phyloP scores from a whole-genome alignment of 2,329 filamentous ascomycete species.

The Cercospora canescens region DNA sequence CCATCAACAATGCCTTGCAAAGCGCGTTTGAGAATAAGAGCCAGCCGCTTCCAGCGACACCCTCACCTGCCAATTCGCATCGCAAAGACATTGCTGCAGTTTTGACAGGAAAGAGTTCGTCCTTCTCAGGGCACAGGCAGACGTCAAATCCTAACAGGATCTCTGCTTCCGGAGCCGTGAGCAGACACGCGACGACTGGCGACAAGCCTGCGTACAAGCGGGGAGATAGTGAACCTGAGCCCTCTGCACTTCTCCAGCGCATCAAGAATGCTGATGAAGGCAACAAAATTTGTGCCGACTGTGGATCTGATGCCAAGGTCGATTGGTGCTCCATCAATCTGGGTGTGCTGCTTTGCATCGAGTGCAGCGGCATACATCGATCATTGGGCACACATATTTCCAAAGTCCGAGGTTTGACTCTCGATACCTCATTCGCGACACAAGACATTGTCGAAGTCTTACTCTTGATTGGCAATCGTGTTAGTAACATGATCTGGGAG shows the following conservation, averaged over 20 bases:
- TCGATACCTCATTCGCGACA: conserved; percentile 95
- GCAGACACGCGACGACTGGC: conserved; percentile 86
- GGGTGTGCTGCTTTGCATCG: conserved; percentile 93
- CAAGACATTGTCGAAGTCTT: conserved; percentile 95
- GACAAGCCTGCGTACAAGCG: conserved; percentile 74
- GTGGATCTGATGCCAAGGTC: conserved; percentile 85
- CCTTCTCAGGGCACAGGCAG: conserved; percentile 59
- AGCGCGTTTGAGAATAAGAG: conserved; percentile 81
- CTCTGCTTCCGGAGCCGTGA: conserved; percentile 58
- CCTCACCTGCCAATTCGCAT: conserved; percentile 54
- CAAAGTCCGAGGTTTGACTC: conserved; percentile 90
- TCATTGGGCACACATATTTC: conserved; percentile 97
- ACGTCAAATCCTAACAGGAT: conserved; percentile 45
- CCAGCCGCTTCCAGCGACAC: conserved; percentile 49
- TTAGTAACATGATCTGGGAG: conserved; percentile 98
- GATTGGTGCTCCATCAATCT: conserved; percentile 99
- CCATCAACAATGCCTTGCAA: conserved; percentile 96
- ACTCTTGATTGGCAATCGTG: conserved; percentile 85
- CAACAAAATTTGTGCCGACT: conserved; percentile 93
- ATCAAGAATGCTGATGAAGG: conserved; percentile 88
- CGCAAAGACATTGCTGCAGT: conserved; percentile 89
- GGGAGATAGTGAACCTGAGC: conserved; percentile 76
- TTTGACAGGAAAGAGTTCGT: conserved; percentile 86
- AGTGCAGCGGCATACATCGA: conserved; percentile 95
- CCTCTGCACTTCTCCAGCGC: conserved; percentile 75